Conservation (phyloP, 2,329 filamentous ascomycete genomes). For the Trichophyton simii region DNA sequence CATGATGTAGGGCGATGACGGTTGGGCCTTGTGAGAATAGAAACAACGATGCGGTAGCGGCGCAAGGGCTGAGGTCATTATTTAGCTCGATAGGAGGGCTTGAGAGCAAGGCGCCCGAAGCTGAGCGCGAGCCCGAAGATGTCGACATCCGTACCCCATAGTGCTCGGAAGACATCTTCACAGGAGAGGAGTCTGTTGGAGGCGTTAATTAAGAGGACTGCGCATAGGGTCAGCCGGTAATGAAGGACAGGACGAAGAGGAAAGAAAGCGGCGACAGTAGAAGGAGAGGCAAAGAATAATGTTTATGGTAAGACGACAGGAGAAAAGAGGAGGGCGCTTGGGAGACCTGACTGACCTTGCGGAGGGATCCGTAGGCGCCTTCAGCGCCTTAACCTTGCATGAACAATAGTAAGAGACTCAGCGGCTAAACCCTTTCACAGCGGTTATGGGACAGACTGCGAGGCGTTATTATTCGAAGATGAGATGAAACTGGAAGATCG, state of each 20-base stretch:
- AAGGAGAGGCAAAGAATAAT: not conserved
- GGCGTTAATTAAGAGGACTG: not conserved
- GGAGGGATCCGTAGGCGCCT: not conserved
- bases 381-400: slow-evolving; percentile 4
- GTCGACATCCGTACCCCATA: slow-evolving; percentile 47
- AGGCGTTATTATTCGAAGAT: not conserved
- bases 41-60: slow-evolving; percentile 80
- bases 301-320: not conserved
- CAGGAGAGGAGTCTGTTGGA: not conserved
- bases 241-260: not conserved
- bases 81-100: slow-evolving; percentile 21
- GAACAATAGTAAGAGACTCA: not conserved
- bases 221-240: not conserved
- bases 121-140: slow-evolving; percentile 46
- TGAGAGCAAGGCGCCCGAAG: slow-evolving; percentile 38
- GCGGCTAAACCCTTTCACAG: not conserved
- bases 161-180: slow-evolving; percentile 39
- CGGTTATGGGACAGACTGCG: not conserved
- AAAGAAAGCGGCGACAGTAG: not conserved
- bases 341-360: not conserved
- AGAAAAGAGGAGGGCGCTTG: not conserved
- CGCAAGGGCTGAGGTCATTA: slow-evolving; percentile 66
- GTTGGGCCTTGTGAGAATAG: slow-evolving; percentile 73
- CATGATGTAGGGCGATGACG: slow-evolving; percentile 81
- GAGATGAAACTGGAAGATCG: not conserved